These are phyloP conservation scores for Ceratobasidium sp. DNA, from an alignment of 1,284 basidiomycete species.

Conservation along the genomic window DNA sequence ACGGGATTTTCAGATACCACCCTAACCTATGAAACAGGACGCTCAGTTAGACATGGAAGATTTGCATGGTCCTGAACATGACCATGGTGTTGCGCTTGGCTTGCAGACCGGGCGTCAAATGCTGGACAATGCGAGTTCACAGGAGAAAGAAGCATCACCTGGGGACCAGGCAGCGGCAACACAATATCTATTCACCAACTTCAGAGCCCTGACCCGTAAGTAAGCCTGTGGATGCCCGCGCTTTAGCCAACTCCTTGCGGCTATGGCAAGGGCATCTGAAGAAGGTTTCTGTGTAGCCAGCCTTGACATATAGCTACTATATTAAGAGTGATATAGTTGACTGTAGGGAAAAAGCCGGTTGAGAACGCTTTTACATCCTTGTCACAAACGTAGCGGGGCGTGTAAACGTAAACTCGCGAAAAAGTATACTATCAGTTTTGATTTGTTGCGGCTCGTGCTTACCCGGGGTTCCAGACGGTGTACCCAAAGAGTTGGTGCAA, in stretches of 20 bases:
- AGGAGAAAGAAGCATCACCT: background rate
- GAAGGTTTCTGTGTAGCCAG: background rate
- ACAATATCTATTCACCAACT: background rate
- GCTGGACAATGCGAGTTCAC: background rate
- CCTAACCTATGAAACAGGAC: constrained; percentile 44
- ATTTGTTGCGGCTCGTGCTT: constrained; percentile 22
- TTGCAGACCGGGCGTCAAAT: constrained; percentile 59
- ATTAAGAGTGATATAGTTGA: constrained; percentile 55
- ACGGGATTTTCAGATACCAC: background rate
- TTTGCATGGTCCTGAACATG: constrained; percentile 70
- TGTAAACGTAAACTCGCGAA: constrained; percentile 67
- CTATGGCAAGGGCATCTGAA: constrained; percentile 17
- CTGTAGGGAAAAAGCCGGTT: constrained; percentile 67
- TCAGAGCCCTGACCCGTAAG: background rate
- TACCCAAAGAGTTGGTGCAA: constrained; percentile 78
- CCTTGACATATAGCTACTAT: background rate
- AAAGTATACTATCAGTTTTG: constrained; percentile 56
- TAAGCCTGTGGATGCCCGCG: background rate
- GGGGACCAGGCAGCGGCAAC: constrained; percentile 9
- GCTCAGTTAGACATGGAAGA: constrained; percentile 87
- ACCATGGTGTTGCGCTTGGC: constrained; percentile 77
- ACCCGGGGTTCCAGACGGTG: constrained; percentile 63
- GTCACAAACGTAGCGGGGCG: constrained; percentile 78
- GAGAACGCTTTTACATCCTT: constrained; percentile 72
- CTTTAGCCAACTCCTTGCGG: background rate